Conservation (phyloP, 257 asterid genomes). For the Verbascum thapsus region DNA sequence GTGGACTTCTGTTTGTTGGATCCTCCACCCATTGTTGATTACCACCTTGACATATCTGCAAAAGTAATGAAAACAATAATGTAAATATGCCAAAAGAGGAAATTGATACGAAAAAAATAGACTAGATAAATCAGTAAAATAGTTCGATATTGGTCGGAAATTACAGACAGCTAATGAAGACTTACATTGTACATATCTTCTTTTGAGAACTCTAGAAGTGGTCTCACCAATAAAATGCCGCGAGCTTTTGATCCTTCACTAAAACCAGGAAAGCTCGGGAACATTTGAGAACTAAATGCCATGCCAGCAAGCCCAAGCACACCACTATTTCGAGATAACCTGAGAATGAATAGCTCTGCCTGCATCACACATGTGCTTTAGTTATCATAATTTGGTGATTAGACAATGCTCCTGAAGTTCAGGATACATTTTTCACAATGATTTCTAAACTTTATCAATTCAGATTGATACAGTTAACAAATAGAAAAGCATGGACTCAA, state of each 20-base stretch:
- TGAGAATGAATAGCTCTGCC: conserved; percentile 88
- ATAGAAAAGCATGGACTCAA: conserved; percentile 7
- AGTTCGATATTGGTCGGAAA: neutral
- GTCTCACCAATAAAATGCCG: conserved; percentile 76
- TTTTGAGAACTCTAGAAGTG: conserved; percentile 79
- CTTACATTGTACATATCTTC: conserved; percentile 87
- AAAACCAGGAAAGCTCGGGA: conserved; percentile 42
- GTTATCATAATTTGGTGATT: conserved; percentile 27
- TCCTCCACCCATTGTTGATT: conserved; percentile 93
- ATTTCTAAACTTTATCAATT: conserved; percentile 10
- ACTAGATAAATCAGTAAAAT: neutral
- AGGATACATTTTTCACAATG: conserved; percentile 9
- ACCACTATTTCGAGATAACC: conserved; percentile 86
- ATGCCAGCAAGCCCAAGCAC: conserved; percentile 97
- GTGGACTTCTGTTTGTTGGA: conserved; percentile 75
- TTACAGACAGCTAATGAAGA: conserved; percentile 19
- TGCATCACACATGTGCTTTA: conserved; percentile 44
- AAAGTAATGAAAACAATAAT: conserved; percentile 20
- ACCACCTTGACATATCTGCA: conserved; percentile 71
- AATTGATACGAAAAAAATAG: conserved; percentile 24
- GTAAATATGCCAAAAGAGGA: conserved; percentile 16
- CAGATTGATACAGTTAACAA: neutral
- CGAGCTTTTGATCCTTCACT: conserved; percentile 37
- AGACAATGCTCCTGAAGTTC: conserved; percentile 2
- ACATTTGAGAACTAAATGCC: conserved; percentile 69